phyloP scores from a whole-genome alignment of 2,329 filamentous ascomycete species.

The Proliferodiscus dingleyae region DNA sequence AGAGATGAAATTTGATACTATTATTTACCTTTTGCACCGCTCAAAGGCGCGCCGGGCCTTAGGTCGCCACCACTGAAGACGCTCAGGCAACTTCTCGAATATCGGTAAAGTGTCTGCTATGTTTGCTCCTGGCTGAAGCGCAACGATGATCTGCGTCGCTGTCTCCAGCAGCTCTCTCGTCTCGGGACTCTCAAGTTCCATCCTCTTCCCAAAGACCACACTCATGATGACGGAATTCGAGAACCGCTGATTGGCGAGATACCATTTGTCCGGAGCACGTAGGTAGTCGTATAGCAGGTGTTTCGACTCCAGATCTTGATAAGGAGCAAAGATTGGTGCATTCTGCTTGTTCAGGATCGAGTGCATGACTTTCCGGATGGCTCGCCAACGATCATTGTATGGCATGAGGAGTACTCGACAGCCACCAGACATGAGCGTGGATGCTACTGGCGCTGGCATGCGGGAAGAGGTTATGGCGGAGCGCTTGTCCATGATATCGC shows the following conservation, averaged over 20 bases:
- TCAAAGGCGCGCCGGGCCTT: constrained; percentile 22
- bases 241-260: constrained; percentile 38
- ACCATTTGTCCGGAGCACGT: constrained; percentile 33
- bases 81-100: constrained; percentile 28
- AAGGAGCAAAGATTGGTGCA: constrained; percentile 24
- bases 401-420: constrained; percentile 27
- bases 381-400: constrained; percentile 27
- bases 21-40: constrained; percentile 13
- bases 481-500: constrained; percentile 24
- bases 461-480: constrained; percentile 33
- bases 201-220: constrained; percentile 36
- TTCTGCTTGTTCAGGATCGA: constrained; percentile 24
- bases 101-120: constrained; percentile 32
- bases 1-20: neutral
- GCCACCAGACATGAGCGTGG: constrained; percentile 29
- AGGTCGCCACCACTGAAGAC: constrained; percentile 29
- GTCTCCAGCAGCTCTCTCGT: constrained; percentile 21
- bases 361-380: constrained; percentile 28
- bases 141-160: constrained; percentile 23
- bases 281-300: constrained; percentile 34
- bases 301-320: constrained; percentile 32
- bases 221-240: constrained; percentile 39
- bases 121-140: constrained; percentile 30
- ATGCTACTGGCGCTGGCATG: constrained; percentile 34
- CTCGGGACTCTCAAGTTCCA: constrained; percentile 25